phyloP scores from a whole-genome alignment of 345 rosid genomes.

The Acer campestre region DNA sequence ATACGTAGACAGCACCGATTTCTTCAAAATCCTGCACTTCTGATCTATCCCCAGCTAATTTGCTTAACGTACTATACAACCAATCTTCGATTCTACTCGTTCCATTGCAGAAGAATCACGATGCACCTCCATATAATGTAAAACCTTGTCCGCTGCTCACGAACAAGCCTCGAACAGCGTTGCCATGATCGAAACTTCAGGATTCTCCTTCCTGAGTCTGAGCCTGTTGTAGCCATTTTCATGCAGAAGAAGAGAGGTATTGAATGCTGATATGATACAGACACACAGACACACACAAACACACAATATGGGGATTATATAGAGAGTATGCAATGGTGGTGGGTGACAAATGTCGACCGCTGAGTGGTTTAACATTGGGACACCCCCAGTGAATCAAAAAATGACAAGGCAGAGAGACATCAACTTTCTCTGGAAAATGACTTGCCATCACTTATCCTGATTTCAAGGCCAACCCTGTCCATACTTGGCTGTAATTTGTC shows the following conservation, averaged over 20 bases:
- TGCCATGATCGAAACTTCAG: conserved; percentile 45
- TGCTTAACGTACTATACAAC: background rate
- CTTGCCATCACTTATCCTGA: conserved; percentile 21
- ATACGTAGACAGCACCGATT: background rate
- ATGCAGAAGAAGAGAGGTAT: conserved; percentile 4
- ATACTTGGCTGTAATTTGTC: conserved; percentile 24
- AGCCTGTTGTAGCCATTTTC: conserved; percentile 25
- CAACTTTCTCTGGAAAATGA: conserved; percentile 40
- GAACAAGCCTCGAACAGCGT: conserved; percentile 50
- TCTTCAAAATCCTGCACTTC: background rate
- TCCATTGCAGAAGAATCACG: conserved; percentile 58
- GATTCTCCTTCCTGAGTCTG: conserved; percentile 10
- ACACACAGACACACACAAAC: too few species aligned
- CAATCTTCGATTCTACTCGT: conserved; percentile 24
- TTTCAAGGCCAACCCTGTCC: conserved; percentile 28
- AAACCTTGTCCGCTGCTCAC: conserved; percentile 64
- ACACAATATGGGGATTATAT: background rate
- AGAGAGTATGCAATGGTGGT: background rate
- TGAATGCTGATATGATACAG: background rate
- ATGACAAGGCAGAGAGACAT: conserved; percentile 43
- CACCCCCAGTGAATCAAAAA: conserved; percentile 24
- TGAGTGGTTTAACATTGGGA: conserved; percentile 21
- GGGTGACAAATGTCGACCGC: conserved; percentile 13
- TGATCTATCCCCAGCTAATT: background rate
- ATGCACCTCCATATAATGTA: conserved; percentile 84